Conservation (phyloP, 305 asterid genomes). For the Fraxinus angustifolia region DNA sequence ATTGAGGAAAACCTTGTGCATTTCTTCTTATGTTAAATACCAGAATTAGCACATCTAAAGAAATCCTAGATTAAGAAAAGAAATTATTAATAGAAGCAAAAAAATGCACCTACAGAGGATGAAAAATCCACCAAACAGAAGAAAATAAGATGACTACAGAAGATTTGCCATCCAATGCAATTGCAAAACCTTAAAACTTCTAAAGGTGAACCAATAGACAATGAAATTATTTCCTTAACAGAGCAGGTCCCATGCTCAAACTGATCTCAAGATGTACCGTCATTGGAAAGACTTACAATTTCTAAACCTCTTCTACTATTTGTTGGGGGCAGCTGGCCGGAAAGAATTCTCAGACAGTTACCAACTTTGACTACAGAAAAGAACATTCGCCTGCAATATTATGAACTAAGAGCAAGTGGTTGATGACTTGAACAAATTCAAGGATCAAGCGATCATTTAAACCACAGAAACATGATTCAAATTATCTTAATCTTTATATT, state of each 20-base stretch:
- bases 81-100: neutral
- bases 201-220: neutral
- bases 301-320: neutral
- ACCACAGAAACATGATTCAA: neutral
- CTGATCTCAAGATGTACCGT: neutral
- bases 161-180: neutral
- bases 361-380: neutral
- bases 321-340: neutral
- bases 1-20: neutral
- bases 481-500: neutral
- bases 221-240: neutral
- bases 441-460: neutral
- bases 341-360: neutral
- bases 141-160: neutral
- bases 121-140: neutral
- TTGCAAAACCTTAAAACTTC: neutral
- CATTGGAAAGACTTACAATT: neutral
- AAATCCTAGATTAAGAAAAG: neutral
- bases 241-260: neutral
- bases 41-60: neutral
- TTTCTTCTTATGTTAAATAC: neutral
- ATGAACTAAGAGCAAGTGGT: neutral
- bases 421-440: neutral
- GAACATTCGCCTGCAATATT: neutral
- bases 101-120: neutral